These are phyloP conservation scores for Penicillium sp. DNA, from an alignment of 2,329 filamentous ascomycete genomes.

Conservation along the genomic window DNA sequence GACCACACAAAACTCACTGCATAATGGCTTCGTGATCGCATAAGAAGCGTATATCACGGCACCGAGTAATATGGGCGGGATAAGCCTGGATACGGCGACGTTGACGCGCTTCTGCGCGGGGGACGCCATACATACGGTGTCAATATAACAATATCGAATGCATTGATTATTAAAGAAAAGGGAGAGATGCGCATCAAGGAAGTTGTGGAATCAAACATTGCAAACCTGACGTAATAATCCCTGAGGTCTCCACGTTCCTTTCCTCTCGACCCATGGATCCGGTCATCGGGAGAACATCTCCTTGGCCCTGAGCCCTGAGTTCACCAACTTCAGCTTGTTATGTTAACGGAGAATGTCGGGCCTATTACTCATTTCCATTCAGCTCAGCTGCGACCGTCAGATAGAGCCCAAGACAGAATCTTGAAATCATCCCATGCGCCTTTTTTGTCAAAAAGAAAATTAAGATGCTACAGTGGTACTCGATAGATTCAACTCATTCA, in stretches of 20 bases:
- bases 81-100: conserved; percentile 61
- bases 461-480: conserved; percentile 1
- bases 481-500: background rate
- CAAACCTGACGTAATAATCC: conserved; percentile 10
- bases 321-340: background rate
- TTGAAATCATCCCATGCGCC: background rate
- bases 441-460: background rate
- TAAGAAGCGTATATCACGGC: conserved; percentile 70
- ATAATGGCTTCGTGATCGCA: conserved; percentile 65
- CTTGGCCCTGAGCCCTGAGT: background rate
- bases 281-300: background rate
- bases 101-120: conserved; percentile 49
- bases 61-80: conserved; percentile 68
- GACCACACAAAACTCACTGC: conserved; percentile 54
- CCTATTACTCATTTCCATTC: background rate
- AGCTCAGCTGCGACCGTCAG: conserved; percentile 9
- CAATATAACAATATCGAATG: conserved; percentile 16
- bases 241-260: background rate
- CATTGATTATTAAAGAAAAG: conserved; percentile 12
- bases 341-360: background rate
- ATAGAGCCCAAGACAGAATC: background rate
- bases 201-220: conserved; percentile 6
- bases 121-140: conserved; percentile 31
- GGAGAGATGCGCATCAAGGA: background rate
- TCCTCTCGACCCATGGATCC: background rate